Conservation (phyloP, 192 early-diverging fungal species). For the Backusella westeae region DNA sequence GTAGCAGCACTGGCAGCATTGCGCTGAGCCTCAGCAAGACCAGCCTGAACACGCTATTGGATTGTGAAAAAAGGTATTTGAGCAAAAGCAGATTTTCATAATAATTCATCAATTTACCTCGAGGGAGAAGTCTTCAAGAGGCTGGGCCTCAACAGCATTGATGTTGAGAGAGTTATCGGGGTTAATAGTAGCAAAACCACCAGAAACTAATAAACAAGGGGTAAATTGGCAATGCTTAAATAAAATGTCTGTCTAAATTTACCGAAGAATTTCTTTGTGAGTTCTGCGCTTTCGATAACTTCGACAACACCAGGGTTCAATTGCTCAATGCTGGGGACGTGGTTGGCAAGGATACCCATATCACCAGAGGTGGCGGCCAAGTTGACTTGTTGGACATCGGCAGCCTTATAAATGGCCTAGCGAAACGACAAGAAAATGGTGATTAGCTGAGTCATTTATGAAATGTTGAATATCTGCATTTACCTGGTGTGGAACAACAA, state of each 20-base stretch:
- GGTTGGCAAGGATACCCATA: slow-evolving; percentile 97
- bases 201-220: slow-evolving; percentile 63
- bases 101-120: slow-evolving; percentile 51
- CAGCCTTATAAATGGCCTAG: slow-evolving; percentile 70
- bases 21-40: slow-evolving; percentile 82
- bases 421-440: background rate
- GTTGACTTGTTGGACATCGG: slow-evolving; percentile 89
- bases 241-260: slow-evolving; percentile 12
- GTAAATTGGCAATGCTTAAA: background rate
- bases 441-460: background rate
- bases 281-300: slow-evolving; percentile 67
- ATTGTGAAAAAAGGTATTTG: background rate
- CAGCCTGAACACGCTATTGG: slow-evolving; percentile 63
- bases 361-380: slow-evolving; percentile 89
- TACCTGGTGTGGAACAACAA: slow-evolving; percentile 91
- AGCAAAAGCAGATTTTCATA: background rate
- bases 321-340: slow-evolving; percentile 97
- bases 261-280: slow-evolving; percentile 94
- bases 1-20: slow-evolving; percentile 55
- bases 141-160: slow-evolving; percentile 93
- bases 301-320: slow-evolving; percentile 89
- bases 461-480: background rate
- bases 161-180: slow-evolving; percentile 95
- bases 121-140: slow-evolving; percentile 82
- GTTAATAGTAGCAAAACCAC: slow-evolving; percentile 97